phyloP scores from a whole-genome alignment of 1,284 basidiomycete genomes.

The Acaromyces ingoldii region DNA sequence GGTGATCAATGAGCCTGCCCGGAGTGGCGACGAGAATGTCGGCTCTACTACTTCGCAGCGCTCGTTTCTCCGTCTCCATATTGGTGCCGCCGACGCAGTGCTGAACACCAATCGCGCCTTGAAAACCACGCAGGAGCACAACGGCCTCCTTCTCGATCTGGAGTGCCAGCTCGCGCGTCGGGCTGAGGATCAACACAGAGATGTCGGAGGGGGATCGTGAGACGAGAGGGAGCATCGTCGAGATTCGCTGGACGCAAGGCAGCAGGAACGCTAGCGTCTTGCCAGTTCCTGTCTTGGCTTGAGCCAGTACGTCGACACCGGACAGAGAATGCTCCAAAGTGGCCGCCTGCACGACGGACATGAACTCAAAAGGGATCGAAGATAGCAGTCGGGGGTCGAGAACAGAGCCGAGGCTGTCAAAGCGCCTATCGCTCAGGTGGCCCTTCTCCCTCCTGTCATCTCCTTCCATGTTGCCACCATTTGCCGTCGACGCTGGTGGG shows the following conservation, averaged over 20 bases:
- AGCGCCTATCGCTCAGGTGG: constrained; percentile 4
- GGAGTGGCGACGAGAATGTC: constrained; percentile 57
- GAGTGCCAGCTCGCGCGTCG: constrained; percentile 56
- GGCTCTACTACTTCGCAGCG: constrained; percentile 36
- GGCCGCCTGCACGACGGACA: constrained; percentile 55
- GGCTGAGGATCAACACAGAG: constrained; percentile 54
- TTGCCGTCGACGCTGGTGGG: too few relatives aligned
- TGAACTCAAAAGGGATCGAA: constrained; percentile 51
- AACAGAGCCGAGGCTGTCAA: background rate
- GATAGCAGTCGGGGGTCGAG: constrained; percentile 4
- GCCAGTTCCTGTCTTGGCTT: constrained; percentile 87
- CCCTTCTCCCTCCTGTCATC: background rate
- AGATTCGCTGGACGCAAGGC: constrained; percentile 68
- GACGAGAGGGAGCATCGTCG: constrained; percentile 8
- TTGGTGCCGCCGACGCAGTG: constrained; percentile 56
- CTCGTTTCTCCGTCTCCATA: constrained; percentile 46
- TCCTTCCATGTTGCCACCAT: background rate
- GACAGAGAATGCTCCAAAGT: constrained; percentile 54
- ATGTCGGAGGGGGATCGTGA: constrained; percentile 27
- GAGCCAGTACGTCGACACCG: constrained; percentile 60
- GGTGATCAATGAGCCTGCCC: constrained; percentile 56
- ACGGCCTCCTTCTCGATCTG: constrained; percentile 51
- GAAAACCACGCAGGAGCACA: constrained; percentile 30
- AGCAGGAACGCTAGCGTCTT: constrained; percentile 88
- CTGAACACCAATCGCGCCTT: constrained; percentile 44